A percentile compares a stretch with the other conserved stretches of the same genome.
Conservation (phyloP, 1,284 basidiomycete genomes). For the Ceratobasidium sp. region DNA sequence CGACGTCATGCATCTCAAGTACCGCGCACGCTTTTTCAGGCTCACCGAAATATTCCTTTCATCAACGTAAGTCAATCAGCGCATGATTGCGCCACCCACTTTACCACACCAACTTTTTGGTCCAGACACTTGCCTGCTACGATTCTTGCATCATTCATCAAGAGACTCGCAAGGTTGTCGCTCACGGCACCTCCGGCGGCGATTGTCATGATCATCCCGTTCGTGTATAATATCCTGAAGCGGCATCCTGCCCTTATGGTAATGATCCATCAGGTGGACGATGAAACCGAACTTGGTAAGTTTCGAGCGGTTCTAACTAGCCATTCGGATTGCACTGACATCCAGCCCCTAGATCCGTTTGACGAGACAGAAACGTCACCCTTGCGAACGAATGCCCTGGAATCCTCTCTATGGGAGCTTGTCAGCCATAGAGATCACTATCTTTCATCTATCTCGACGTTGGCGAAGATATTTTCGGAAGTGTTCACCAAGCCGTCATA, state of each 20-base stretch:
- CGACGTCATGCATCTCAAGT: slow-evolving; percentile 87
- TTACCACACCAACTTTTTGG: slow-evolving; percentile 12
- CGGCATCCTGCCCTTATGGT: slow-evolving; percentile 88
- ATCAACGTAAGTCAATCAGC: slow-evolving; percentile 69
- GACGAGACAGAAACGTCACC: slow-evolving; percentile 72
- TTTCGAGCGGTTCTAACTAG: background rate
- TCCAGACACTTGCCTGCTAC: slow-evolving; percentile 82
- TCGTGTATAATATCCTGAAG: slow-evolving; percentile 94
- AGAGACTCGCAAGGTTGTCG: slow-evolving; percentile 84
- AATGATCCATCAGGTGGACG: slow-evolving; percentile 81
- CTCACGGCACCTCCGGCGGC: slow-evolving; percentile 88
- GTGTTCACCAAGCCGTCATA: slow-evolving; percentile 92
- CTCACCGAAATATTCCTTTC: slow-evolving; percentile 87
- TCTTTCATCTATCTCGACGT: slow-evolving; percentile 78
- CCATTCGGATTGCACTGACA: background rate
- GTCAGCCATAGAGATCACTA: slow-evolving; percentile 82
- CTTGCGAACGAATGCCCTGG: slow-evolving; percentile 75
- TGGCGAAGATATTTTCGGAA: slow-evolving; percentile 86
- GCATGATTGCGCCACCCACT: slow-evolving; percentile 19
- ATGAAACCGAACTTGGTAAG: slow-evolving; percentile 49
- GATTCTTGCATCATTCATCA: slow-evolving; percentile 91
- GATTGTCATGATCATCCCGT: slow-evolving; percentile 87
- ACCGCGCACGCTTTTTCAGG: slow-evolving; percentile 93
- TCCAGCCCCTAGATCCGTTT: slow-evolving; percentile 68
- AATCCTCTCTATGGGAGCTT: slow-evolving; percentile 92